A percentile compares a stretch with the other conserved stretches of the same genome.
Conservation (phyloP, 495 filamentous ascomycete species). For the Lindgomyces ingoldianus region DNA sequence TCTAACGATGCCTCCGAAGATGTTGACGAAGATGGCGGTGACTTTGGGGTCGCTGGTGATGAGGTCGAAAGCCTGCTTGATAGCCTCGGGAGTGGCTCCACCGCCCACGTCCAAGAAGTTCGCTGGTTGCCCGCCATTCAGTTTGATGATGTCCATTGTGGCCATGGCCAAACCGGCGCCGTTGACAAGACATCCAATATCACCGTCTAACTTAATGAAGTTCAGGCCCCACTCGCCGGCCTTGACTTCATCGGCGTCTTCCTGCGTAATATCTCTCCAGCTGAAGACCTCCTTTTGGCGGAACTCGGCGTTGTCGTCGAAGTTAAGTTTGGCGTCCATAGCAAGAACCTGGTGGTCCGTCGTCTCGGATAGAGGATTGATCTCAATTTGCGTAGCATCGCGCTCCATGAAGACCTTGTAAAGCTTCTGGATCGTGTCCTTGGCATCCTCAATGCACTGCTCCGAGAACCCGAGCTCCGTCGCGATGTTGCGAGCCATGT, state of each 20-base stretch:
- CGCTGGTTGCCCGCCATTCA: constrained; percentile 92
- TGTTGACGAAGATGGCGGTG: constrained; percentile 98
- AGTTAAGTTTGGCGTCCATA: constrained; percentile 98
- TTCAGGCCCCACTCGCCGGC: constrained; percentile 91
- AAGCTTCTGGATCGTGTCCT: constrained; percentile 93
- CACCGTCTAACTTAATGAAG: constrained; percentile 99
- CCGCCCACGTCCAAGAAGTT: constrained; percentile 99
- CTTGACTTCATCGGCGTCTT: constrained; percentile 96
- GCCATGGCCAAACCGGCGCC: constrained; percentile 99
- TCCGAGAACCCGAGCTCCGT: constrained; percentile 93
- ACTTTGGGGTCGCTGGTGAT: constrained; percentile 99
- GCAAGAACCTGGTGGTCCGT: constrained; percentile 95
- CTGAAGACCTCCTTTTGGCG: constrained; percentile 93
- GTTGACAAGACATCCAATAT: constrained; percentile 98
- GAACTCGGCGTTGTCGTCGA: constrained; percentile 99
- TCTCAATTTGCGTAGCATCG: constrained; percentile 98
- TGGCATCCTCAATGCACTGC: constrained; percentile 93
- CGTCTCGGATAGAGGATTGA: constrained; percentile 97
- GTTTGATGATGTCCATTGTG: constrained; percentile 99
- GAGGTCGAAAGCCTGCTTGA: constrained; percentile 95
- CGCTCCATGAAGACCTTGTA: constrained; percentile 98
- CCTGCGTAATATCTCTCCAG: constrained; percentile 91
- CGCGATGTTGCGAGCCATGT: constrained; percentile 87
- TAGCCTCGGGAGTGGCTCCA: constrained; percentile 93
- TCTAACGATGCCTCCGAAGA: constrained; percentile 97